Evolutionary conservation across 2,329 filamentous ascomycete species (phyloP), one percentile per base, ranked within the genome.

Genomic region (Fusarium metavorans): DNA sequence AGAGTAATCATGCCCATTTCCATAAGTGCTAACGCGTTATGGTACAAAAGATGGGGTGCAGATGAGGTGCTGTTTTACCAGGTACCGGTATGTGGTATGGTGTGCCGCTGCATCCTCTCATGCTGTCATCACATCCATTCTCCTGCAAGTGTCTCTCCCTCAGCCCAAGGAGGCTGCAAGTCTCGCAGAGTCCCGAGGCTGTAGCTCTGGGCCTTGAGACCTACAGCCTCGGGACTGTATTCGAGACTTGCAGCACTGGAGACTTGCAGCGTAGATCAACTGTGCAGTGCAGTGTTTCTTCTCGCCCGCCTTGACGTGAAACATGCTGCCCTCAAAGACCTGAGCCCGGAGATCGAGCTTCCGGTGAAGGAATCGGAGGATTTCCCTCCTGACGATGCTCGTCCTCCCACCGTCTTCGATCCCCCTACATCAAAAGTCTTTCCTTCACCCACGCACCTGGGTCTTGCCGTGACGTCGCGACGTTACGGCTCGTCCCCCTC

Each of bases 301-400:
- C 61, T 35, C 66, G 57, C 35, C 45, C 54, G 67, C 67, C 59
- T 71, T 54, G 27, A 60, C 59, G 54, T 76, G 74, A 76, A 76
- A 76, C 74, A 76, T 66, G 11, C 43, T 34, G 18, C 71, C 68
- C 68, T 66, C 64, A 59, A 52, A 57, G 14, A 68, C 39, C 50
- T 52, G 64, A 67, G 37, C 63, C 50, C 41, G 61, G 67, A 65
- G 61, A 76, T 76, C 74, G 74, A 63, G 68, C 50, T 69, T 76
- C 52, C 23, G 25, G 37, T 65, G 64, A 60, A 48, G 62, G 65
- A 71, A 76, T 76, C 73, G 73, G 66, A 35, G 43, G 48, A 27
- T 32, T 58, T 32, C 41, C 23, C 54, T 27, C 34, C 58, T 66
- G 64, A 57, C 70, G 35, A 63, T 56, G 62, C 37, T 57, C 58